Evolutionary conservation across 768 basidiomycete species (phyloP).

Genomic region (Hygrophorus russula): DNA sequence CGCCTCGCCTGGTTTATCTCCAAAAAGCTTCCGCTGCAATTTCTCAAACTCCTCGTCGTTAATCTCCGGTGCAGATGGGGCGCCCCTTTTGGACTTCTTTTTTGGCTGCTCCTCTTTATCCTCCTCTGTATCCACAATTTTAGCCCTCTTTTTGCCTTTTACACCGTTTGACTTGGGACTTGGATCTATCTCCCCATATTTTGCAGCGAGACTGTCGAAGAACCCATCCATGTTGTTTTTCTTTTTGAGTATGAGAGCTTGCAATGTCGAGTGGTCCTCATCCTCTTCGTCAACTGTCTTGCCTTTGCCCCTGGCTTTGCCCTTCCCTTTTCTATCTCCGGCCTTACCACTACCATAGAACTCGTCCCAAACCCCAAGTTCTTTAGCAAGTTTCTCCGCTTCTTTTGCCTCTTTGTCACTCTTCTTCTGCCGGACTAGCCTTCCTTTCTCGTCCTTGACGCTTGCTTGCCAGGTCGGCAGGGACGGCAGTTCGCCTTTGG

Average conservation of each 20-base stretch:
- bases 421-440: conserved; percentile 60
- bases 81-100: conserved; percentile 34
- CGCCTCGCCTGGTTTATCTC: conserved; percentile 21
- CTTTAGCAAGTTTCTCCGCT: conserved; percentile 75
- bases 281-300: conserved; percentile 29
- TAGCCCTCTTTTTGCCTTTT: conserved; percentile 46
- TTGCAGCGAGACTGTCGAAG: conserved; percentile 64
- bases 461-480: conserved; percentile 56
- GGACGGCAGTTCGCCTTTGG: conserved; percentile 41
- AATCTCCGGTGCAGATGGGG: conserved; percentile 40
- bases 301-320: conserved; percentile 38
- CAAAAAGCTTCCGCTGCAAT: conserved; percentile 46
- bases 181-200: conserved; percentile 47
- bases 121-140: conserved; percentile 28
- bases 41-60: conserved; percentile 57
- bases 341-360: conserved; percentile 74
- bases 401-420: conserved; percentile 73
- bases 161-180: conserved; percentile 30
- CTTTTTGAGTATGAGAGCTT: conserved; percentile 74
- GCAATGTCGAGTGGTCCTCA: conserved; percentile 58
- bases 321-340: conserved; percentile 44
- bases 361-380: conserved; percentile 90
- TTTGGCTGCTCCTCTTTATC: conserved; percentile 27
- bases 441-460: conserved; percentile 72
- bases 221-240: conserved; percentile 57